phyloP scores from a whole-genome alignment of 371 early-diverging fungal species.

The Parasitella parasitica region DNA sequence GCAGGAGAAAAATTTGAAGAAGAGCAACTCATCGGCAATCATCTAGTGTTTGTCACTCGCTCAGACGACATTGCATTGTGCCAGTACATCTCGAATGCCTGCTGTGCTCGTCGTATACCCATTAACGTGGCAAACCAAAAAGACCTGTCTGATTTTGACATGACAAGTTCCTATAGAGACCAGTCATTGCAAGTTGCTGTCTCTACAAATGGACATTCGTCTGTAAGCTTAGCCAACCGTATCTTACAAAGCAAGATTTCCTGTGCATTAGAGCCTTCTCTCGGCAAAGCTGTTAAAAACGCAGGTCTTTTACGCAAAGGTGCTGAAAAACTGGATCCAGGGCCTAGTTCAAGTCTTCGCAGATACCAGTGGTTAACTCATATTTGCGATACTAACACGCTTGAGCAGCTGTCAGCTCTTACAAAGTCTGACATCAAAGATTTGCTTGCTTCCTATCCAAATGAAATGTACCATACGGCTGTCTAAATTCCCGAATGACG shows the following conservation, averaged over 20 bases:
- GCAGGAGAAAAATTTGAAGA: conserved; percentile 3
- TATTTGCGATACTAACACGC: conserved; percentile 69
- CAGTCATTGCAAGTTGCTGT: conserved; percentile 76
- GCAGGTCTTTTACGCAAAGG: conserved; percentile 57
- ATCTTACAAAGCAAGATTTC: conserved; percentile 62
- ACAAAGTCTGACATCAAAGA: conserved; percentile 55
- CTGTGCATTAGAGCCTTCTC: conserved; percentile 46
- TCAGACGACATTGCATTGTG: conserved; percentile 26
- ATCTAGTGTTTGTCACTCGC: conserved; percentile 29
- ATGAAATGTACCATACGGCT: background rate
- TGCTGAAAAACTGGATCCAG: conserved; percentile 53
- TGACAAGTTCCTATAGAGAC: conserved; percentile 70
- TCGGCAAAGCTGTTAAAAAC: conserved; percentile 62
- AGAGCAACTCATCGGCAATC: conserved; percentile 4
- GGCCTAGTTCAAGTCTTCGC: conserved; percentile 44
- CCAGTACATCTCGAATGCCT: conserved; percentile 11
- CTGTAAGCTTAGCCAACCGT: conserved; percentile 61
- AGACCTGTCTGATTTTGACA: conserved; percentile 78
- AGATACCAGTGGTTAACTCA: conserved; percentile 72
- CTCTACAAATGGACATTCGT: conserved; percentile 76
- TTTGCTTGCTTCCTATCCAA: conserved; percentile 18
- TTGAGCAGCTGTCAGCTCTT: conserved; percentile 53
- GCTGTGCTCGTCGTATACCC: conserved; percentile 61
- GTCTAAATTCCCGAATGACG: conserved; percentile 1
- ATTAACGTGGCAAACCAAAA: conserved; percentile 77